Conservation (phyloP, 2,329 filamentous ascomycete species). For the Colletotrichum musae region DNA sequence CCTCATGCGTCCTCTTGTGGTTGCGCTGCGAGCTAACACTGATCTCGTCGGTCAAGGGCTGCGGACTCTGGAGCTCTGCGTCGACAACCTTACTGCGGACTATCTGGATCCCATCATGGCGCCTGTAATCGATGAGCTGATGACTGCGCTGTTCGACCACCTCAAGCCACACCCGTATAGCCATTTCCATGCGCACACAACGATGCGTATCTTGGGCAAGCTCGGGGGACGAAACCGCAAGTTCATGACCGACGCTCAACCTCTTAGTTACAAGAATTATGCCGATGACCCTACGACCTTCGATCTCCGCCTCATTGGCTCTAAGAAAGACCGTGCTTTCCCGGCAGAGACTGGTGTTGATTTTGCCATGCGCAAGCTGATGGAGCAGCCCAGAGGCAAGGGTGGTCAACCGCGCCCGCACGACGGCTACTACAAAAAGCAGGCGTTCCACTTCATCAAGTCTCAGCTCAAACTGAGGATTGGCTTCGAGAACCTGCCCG, state of each 20-base stretch:
- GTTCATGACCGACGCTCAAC: conserved; percentile 90
- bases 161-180: conserved; percentile 94
- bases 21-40: conserved; percentile 90
- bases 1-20: conserved; percentile 97
- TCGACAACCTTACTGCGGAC: conserved; percentile 97
- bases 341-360: conserved; percentile 90
- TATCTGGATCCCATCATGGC: conserved; percentile 99
- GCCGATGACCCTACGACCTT: conserved; percentile 91
- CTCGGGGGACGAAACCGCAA: conserved; percentile 95
- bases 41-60: conserved; percentile 96
- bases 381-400: conserved; percentile 80
- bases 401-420: conserved; percentile 70
- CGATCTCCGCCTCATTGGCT: conserved; percentile 89
- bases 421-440: conserved; percentile 91
- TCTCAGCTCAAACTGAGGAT: conserved; percentile 92
- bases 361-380: conserved; percentile 88
- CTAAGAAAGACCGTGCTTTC: conserved; percentile 90
- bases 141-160: conserved; percentile 98
- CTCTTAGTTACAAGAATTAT: conserved; percentile 86
- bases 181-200: conserved; percentile 97
- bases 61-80: conserved; percentile 93
- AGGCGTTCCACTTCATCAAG: conserved; percentile 89
- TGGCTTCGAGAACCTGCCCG: conserved; percentile 87
- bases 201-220: conserved; percentile 97
- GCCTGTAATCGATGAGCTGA: conserved; percentile 97